phyloP scores from a whole-genome alignment of 2,329 filamentous ascomycete genomes.

The Alternaria ventricosa region DNA sequence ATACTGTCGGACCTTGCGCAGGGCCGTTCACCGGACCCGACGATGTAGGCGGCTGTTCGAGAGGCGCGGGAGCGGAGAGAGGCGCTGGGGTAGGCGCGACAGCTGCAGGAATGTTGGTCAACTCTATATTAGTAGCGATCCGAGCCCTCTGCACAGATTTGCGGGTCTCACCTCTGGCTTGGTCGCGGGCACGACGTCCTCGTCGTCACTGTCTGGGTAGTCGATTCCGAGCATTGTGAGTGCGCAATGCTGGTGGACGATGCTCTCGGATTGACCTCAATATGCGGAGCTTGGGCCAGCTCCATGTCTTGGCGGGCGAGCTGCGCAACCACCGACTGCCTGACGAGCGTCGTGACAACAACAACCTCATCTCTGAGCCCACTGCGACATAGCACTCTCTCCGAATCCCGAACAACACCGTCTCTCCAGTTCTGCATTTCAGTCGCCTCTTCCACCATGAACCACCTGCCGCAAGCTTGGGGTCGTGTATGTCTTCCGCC shows the following conservation, averaged over 20 bases:
- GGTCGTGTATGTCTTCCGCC: slow-evolving; percentile 61
- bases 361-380: slow-evolving; percentile 27
- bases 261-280: slow-evolving; percentile 3
- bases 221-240: slow-evolving; percentile 51
- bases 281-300: slow-evolving; percentile 37
- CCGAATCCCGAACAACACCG: background rate
- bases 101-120: slow-evolving; percentile 30
- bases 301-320: slow-evolving; percentile 21
- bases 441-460: slow-evolving; percentile 56
- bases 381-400: slow-evolving; percentile 10
- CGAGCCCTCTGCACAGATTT: slow-evolving; percentile 36
- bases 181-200: slow-evolving; percentile 45
- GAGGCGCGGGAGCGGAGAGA: slow-evolving; percentile 10
- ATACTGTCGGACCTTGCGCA: slow-evolving; percentile 35
- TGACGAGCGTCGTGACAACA: slow-evolving; percentile 29
- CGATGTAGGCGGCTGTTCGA: slow-evolving; percentile 11
- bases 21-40: slow-evolving; percentile 32
- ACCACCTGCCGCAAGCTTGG: slow-evolving; percentile 71
- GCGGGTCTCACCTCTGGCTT: slow-evolving; percentile 48
- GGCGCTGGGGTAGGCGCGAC: slow-evolving; percentile 18
- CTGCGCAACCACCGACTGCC: slow-evolving; percentile 40
- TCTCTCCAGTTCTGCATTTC: background rate
- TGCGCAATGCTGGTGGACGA: slow-evolving; percentile 5
- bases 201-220: slow-evolving; percentile 57
- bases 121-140: slow-evolving; percentile 58